These are phyloP conservation scores for Cercospora zeina DNA, from an alignment of 2,329 filamentous ascomycete genomes.

Conservation along the genomic window DNA sequence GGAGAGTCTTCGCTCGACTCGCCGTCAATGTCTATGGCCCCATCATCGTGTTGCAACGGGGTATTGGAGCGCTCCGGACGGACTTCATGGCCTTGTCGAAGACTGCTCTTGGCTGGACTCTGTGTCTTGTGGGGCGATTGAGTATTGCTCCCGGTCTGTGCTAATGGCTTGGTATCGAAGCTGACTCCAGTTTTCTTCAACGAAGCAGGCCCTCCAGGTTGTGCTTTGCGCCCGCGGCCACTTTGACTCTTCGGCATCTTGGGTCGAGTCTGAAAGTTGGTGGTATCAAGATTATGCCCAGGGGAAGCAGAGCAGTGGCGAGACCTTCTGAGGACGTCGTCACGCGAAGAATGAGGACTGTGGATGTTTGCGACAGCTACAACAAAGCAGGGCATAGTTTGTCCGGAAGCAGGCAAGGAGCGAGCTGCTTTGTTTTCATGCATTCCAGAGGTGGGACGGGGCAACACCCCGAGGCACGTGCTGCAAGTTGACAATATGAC, in stretches of 20 bases:
- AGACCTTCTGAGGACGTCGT: not conserved
- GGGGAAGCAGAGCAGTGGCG: not conserved
- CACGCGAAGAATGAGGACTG: not conserved
- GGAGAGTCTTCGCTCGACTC: not conserved
- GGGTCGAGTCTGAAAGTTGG: not conserved
- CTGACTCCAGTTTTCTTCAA: not conserved
- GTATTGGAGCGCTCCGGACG: not conserved
- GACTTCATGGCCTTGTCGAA: too few species aligned
- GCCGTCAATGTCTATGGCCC: constrained; percentile 1
- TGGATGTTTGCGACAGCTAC: constrained; percentile 4
- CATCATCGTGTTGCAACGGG: not conserved
- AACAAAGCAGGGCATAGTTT: constrained; percentile 10
- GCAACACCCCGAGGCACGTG: constrained; percentile 7
- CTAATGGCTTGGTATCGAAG: not conserved
- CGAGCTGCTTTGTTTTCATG: not conserved
- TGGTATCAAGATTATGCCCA: not conserved
- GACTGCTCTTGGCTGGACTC: constrained; percentile 6
- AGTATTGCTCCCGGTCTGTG: not conserved
- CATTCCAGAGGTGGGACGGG: constrained; percentile 3
- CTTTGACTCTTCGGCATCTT: not conserved
- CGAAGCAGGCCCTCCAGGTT: not conserved
- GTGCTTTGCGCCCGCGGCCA: not conserved
- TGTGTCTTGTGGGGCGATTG: not conserved
- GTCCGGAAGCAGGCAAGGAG: constrained; percentile 9
- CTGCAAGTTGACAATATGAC: not conserved